Evolutionary conservation across 768 basidiomycete genomes (phyloP), one percentile per base, ranked within the genome.

Genomic region (Trametes meyenii): DNA sequence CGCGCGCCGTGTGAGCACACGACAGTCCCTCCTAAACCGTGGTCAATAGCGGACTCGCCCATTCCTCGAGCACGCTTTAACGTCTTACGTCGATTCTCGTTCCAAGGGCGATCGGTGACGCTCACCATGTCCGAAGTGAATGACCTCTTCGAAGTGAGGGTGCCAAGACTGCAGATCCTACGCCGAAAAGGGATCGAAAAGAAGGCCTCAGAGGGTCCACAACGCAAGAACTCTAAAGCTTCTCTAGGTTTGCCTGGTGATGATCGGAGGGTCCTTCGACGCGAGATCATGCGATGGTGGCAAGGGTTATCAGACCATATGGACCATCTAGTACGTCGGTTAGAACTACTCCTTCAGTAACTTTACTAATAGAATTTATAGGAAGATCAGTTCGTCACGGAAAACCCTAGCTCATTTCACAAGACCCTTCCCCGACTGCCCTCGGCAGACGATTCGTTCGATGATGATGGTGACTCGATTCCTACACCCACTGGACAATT

Each of bases 201-300:
- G 58, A 45, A 48, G 17, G 19, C 57, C 7, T 26, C 29, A 36
- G 58, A 63, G 38, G 55, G 21, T 7, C 55, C 49, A 19, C 49
- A 58, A 17, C 52, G 36, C 53, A 51, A 40, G 54, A 55, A 46
- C 71, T 29, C 19, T 7, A 38, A 24, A 7, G 59, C 55, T 21
- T 39, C 42, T 10, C 39, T 52, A 13, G 14, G n/a, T 42, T 29
- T 65, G 2, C 26, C 39, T 12, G 67, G 67, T 0, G 76, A 76
- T 21, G 82, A 82, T 61, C 85, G 80, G 70, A 77, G 77, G 40
- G 65, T 72, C 3, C 71, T 90, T n/a, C 71, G 85, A 59, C 72
- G 77, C 56, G 85, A 90, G 69, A 89, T 90, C 61, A 80, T 77
- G 69, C 67, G 63, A 35, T 90, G 87, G 85, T 90, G 88, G 88